phyloP scores from a whole-genome alignment of 768 basidiomycete species.

The Coprinopsis marcescibilis region DNA sequence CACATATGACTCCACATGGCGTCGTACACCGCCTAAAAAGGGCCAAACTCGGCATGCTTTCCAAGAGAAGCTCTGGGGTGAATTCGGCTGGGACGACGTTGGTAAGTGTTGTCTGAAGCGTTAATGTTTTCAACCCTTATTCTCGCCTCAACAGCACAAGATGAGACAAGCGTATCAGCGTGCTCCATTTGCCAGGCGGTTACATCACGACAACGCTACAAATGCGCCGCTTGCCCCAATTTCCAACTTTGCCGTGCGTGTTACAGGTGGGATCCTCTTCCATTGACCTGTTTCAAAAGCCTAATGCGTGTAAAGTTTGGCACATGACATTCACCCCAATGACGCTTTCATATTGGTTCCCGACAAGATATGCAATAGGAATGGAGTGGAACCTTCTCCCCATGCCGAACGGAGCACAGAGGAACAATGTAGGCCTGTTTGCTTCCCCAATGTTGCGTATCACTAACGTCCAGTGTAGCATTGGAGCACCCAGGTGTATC shows the following conservation, averaged over 20 bases:
- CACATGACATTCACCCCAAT: constrained; percentile 86
- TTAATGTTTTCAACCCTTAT: constrained; percentile 13
- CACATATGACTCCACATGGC: constrained; percentile 43
- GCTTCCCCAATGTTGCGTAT: neutral
- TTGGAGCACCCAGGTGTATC: constrained; percentile 76
- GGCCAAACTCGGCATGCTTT: constrained; percentile 82
- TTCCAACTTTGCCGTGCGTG: constrained; percentile 81
- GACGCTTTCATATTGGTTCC: constrained; percentile 82
- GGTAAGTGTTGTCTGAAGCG: constrained; percentile 42
- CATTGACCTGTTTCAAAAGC: neutral
- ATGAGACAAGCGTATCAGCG: constrained; percentile 53
- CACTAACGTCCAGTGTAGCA: constrained; percentile 33
- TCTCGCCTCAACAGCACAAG: constrained; percentile 43
- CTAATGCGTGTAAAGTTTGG: constrained; percentile 47
- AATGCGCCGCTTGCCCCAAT: constrained; percentile 76
- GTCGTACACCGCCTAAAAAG: constrained; percentile 67
- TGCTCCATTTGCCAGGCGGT: constrained; percentile 79
- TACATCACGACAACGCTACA: constrained; percentile 65
- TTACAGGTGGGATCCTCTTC: constrained; percentile 49
- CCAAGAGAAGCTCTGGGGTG: constrained; percentile 81
- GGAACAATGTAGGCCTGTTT: constrained; percentile 52
- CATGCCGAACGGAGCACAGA: too few species aligned
- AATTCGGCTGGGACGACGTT: constrained; percentile 80
- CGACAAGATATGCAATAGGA: too few species aligned
- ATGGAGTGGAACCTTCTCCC: too few species aligned